phyloP scores from a whole-genome alignment of 441 rosid genomes.

The Gossypium davidsonii region DNA sequence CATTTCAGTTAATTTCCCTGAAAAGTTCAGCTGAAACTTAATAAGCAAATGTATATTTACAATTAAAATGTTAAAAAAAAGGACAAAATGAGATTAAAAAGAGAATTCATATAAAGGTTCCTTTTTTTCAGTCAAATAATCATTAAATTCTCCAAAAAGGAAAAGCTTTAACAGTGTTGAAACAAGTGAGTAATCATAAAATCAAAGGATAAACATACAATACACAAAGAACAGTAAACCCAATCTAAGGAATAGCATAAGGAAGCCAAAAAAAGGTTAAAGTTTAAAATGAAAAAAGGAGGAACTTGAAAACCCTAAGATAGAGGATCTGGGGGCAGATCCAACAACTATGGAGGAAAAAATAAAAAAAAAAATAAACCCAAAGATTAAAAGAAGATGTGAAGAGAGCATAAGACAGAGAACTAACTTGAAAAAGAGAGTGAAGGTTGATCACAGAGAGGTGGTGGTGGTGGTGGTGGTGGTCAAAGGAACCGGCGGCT shows the following conservation, averaged over 20 bases:
- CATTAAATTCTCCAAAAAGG: slow-evolving; percentile 3
- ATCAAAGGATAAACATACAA: neutral
- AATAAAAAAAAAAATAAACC: neutral
- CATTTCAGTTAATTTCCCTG: slow-evolving; percentile 46
- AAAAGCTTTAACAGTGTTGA: neutral
- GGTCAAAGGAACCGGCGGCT: slow-evolving; percentile 15
- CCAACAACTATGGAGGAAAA: neutral
- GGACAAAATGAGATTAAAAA: slow-evolving; percentile 13
- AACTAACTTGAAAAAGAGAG: slow-evolving; percentile 19
- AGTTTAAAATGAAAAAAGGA: neutral
- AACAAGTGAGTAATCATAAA: neutral
- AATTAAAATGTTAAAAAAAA: slow-evolving; percentile 7
- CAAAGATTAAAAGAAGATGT: neutral
- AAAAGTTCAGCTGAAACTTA: slow-evolving; percentile 26
- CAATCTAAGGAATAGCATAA: neutral
- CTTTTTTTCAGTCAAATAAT: neutral
- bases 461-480: slow-evolving; percentile 15
- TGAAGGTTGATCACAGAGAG: slow-evolving; percentile 13
- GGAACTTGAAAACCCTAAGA: slow-evolving; percentile 11
- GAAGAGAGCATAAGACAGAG: neutral
- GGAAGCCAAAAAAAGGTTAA: neutral
- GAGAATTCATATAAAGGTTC: slow-evolving; percentile 9
- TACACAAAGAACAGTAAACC: neutral
- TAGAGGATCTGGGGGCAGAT: slow-evolving; percentile 12
- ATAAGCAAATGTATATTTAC: slow-evolving; percentile 11